phyloP scores from a whole-genome alignment of 495 filamentous ascomycete genomes.

The Penicillium lividum region DNA sequence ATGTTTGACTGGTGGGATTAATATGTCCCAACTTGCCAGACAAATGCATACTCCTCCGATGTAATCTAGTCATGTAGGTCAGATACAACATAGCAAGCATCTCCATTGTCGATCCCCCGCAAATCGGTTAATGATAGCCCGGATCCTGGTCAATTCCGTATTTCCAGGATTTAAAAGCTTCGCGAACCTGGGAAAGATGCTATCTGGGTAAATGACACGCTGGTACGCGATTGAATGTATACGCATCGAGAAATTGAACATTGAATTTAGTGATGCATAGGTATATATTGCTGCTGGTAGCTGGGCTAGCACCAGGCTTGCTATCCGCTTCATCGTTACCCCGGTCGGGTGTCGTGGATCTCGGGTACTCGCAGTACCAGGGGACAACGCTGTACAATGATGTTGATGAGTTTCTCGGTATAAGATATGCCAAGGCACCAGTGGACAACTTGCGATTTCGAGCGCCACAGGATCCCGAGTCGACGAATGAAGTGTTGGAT shows the following conservation, averaged over 20 bases:
- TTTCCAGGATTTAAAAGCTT: background rate
- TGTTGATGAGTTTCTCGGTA: slow-evolving; percentile 58
- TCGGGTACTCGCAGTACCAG: slow-evolving; percentile 42
- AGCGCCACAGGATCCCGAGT: slow-evolving; percentile 51
- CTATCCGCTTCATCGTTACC: slow-evolving; percentile 12
- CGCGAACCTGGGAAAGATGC: background rate
- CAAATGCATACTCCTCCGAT: background rate
- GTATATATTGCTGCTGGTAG: slow-evolving; percentile 3
- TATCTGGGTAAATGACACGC: too few species aligned
- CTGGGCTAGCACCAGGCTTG: slow-evolving; percentile 1
- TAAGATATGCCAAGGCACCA: slow-evolving; percentile 60
- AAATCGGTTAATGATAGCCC: background rate
- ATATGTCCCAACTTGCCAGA: background rate
- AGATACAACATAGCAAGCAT: background rate
- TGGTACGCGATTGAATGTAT: too few species aligned
- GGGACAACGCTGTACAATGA: slow-evolving; percentile 38
- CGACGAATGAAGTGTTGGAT: slow-evolving; percentile 32
- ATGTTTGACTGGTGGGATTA: background rate
- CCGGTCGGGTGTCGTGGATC: slow-evolving; percentile 28
- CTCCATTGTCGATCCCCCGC: background rate
- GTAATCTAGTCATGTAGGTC: background rate
- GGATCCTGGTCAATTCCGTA: background rate
- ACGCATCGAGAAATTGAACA: background rate
- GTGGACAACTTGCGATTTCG: slow-evolving; percentile 54
- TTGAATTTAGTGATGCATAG: slow-evolving; percentile 3